These are phyloP conservation scores for Myochromella boudieri DNA, from an alignment of 768 basidiomycete genomes.

Conservation along the genomic window DNA sequence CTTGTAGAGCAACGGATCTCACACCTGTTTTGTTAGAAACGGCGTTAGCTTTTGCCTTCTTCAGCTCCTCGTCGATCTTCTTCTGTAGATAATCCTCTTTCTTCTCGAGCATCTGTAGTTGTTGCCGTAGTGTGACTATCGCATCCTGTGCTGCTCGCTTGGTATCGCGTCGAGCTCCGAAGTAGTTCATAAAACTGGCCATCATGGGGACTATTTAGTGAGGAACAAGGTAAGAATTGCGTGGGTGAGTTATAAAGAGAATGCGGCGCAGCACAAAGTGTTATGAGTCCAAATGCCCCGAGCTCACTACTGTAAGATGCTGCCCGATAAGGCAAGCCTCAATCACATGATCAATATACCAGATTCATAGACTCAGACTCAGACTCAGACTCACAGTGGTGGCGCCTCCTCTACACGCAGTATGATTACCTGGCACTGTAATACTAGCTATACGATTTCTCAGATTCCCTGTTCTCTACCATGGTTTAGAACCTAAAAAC, in stretches of 20 bases:
- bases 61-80: conserved; percentile 93
- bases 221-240: conserved; percentile 7
- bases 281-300: not conserved
- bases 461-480: too few relatives aligned
- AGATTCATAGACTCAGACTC: too few relatives aligned
- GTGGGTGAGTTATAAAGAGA: conserved; percentile 11
- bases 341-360: conserved; percentile 11
- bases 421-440: too few relatives aligned
- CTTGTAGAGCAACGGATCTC: conserved; percentile 29
- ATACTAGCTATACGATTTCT: too few relatives aligned
- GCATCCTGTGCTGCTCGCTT: conserved; percentile 88
- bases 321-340: conserved; percentile 34
- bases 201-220: conserved; percentile 45
- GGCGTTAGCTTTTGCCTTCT: conserved; percentile 91
- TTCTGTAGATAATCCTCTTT: conserved; percentile 96
- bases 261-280: conserved; percentile 15
- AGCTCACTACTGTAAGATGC: conserved; percentile 19
- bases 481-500: too few relatives aligned
- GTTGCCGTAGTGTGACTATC: conserved; percentile 89
- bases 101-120: conserved; percentile 97
- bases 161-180: conserved; percentile 79
- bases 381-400: too few relatives aligned
- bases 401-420: too few relatives aligned
- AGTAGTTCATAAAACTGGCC: conserved; percentile 84
- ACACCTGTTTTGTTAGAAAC: conserved; percentile 90